phyloP scores from a whole-genome alignment of 192 early-diverging fungal genomes.

The Backusella psychrophila region DNA sequence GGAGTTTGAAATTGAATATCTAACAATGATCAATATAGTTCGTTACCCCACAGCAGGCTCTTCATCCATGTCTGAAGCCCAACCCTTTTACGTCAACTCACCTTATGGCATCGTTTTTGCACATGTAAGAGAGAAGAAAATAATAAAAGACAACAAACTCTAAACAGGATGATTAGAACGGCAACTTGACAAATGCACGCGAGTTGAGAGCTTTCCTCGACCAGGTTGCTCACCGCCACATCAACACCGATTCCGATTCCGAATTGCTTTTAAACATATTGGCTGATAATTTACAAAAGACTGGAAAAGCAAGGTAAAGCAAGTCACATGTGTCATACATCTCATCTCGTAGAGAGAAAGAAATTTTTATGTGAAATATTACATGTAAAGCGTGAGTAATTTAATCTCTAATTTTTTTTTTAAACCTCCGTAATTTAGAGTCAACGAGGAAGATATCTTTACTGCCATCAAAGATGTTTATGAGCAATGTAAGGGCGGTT shows the following conservation, averaged over 20 bases:
- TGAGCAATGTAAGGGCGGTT: conserved; percentile 85
- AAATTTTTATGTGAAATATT: background rate
- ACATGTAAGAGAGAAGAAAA: conserved; percentile 62
- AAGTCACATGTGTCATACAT: conserved; percentile 17
- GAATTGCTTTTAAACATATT: conserved; percentile 98
- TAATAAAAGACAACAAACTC: background rate
- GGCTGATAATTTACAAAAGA: conserved; percentile 95
- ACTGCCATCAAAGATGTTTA: conserved; percentile 83
- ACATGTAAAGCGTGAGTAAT: background rate
- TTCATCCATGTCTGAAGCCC: conserved; percentile 94
- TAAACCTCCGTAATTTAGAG: conserved; percentile 44
- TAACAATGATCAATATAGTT: conserved; percentile 49
- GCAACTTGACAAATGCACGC: conserved; percentile 93
- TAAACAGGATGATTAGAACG: conserved; percentile 62
- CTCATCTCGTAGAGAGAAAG: background rate
- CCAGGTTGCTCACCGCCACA: conserved; percentile 95
- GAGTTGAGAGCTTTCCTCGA: conserved; percentile 91
- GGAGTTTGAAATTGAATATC: background rate
- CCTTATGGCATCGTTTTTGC: conserved; percentile 97
- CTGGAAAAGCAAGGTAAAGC: conserved; percentile 84
- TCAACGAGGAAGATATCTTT: conserved; percentile 99
- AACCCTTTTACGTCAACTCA: conserved; percentile 99
- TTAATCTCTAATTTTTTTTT: background rate
- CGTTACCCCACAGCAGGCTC: conserved; percentile 98
- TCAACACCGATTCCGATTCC: conserved; percentile 99